Percentiles rank a stretch among this genome's conserved stretches.
phyloP scores from a whole-genome alignment of 2,329 filamentous ascomycete species.

The Penicillium sp. region DNA sequence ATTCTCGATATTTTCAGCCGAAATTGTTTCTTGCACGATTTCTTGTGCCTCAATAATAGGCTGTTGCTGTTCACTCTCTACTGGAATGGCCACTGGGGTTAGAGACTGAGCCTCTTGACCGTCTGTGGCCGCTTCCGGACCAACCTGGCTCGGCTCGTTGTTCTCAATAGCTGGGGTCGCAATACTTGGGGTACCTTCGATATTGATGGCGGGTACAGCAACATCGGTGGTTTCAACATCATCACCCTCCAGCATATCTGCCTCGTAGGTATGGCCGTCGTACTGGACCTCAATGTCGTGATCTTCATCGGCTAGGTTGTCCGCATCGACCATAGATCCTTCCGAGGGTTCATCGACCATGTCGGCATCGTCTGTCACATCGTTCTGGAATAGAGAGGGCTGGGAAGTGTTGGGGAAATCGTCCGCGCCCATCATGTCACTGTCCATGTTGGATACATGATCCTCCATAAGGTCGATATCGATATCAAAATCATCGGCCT shows the following conservation, averaged over 20 bases:
- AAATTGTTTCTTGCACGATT: background rate
- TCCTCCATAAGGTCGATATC: conserved; percentile 60
- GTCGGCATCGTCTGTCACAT: conserved; percentile 44
- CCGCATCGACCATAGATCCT: conserved; percentile 39
- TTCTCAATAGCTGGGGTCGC: conserved; percentile 4
- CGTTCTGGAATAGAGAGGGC: conserved; percentile 31
- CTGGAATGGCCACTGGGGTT: background rate
- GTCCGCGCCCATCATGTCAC: conserved; percentile 44
- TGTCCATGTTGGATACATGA: conserved; percentile 59
- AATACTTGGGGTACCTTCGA: conserved; percentile 8
- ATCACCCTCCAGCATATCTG: conserved; percentile 43
- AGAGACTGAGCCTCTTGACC: background rate
- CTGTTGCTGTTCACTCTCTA: background rate
- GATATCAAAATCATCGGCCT: conserved; percentile 57
- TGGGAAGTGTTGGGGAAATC: conserved; percentile 35
- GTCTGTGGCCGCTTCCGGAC: conserved; percentile 1
- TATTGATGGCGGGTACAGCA: conserved; percentile 24
- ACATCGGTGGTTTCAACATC: conserved; percentile 37
- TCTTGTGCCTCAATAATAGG: background rate
- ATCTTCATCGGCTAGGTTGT: conserved; percentile 28
- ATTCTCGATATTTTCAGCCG: background rate
- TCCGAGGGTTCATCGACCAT: conserved; percentile 48
- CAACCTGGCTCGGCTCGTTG: conserved; percentile 6
- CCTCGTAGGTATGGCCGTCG: conserved; percentile 35
- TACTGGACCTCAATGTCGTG: conserved; percentile 34